A percentile compares a stretch with the other conserved stretches of the same genome.
These are phyloP conservation scores for Chalciporus piperatus DNA, from an alignment of 768 basidiomycete species.

Conservation along the genomic window DNA sequence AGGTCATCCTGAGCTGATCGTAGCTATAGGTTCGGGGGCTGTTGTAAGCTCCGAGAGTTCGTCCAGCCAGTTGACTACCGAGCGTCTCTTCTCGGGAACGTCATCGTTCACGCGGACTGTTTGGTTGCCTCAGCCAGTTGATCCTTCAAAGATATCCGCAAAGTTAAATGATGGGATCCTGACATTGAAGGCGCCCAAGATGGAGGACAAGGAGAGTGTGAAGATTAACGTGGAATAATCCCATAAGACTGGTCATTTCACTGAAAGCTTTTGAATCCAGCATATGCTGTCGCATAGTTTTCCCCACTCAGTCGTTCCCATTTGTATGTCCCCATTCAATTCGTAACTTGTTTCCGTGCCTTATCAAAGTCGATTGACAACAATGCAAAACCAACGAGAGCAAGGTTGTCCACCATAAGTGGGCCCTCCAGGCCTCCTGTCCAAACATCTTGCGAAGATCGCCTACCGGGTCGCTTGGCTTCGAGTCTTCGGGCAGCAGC, in stretches of 20 bases:
- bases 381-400: conserved; percentile 25
- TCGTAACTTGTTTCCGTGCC: neutral
- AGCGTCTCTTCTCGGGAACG: conserved; percentile 57
- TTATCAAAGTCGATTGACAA: neutral
- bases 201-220: conserved; percentile 54
- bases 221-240: conserved; percentile 40
- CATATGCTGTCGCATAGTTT: neutral
- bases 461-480: too few relatives aligned
- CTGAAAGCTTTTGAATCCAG: neutral
- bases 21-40: conserved; percentile 13
- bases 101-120: conserved; percentile 65
- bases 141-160: conserved; percentile 55
- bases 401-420: too few relatives aligned
- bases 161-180: conserved; percentile 70
- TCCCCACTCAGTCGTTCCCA: neutral
- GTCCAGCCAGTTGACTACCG: conserved; percentile 51
- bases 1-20: neutral
- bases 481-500: too few relatives aligned
- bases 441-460: too few relatives aligned
- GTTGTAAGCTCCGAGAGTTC: conserved; percentile 18
- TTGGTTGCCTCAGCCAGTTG: conserved; percentile 65
- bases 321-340: conserved; percentile 9
- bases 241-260: neutral
- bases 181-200: conserved; percentile 57
- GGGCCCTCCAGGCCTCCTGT: too few relatives aligned